These are phyloP conservation scores for Tricladium varicosporioides DNA, from an alignment of 2,329 filamentous ascomycete genomes.

Conservation along the genomic window DNA sequence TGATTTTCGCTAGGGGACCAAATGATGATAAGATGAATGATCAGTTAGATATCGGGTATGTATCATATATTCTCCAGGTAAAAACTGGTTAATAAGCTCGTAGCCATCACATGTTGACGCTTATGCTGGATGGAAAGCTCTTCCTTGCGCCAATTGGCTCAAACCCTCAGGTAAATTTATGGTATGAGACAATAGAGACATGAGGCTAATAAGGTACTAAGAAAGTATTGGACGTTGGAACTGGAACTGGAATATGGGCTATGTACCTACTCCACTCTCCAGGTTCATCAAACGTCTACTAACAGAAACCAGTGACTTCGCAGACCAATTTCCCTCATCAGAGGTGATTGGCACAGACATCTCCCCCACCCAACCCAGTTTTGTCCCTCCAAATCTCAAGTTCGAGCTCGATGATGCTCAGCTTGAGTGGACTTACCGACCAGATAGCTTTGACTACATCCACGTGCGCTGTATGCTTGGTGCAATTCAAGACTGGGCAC, in stretches of 20 bases:
- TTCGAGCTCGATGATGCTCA: constrained; percentile 36
- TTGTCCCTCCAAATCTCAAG: constrained; percentile 31
- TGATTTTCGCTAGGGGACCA: constrained; percentile 2
- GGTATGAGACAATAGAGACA: too few species aligned
- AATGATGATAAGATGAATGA: constrained; percentile 12
- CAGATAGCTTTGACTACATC: constrained; percentile 6
- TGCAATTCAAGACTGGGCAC: constrained; percentile 17
- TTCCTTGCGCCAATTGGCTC: constrained; percentile 26
- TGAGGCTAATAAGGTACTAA: too few species aligned
- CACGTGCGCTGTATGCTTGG: constrained; percentile 1
- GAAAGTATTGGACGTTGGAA: constrained; percentile 15
- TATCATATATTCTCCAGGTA: background rate
- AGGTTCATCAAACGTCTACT: background rate
- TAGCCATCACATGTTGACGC: constrained; percentile 40
- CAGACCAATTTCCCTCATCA: constrained; percentile 25
- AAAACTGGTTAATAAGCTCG: too few species aligned
- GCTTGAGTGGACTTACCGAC: constrained; percentile 9
- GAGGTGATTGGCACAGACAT: constrained; percentile 28
- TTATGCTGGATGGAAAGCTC: constrained; percentile 5
- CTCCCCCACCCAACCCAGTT: constrained; percentile 35
- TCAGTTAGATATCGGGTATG: constrained; percentile 12
- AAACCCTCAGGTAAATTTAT: constrained; percentile 17
- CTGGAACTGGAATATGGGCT: background rate
- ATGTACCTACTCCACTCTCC: constrained; percentile 6
- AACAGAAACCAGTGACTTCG: constrained; percentile 17